Evolutionary conservation across 2,329 filamentous ascomycete species (phyloP).

Genomic region (Phialophora macrospora): DNA sequence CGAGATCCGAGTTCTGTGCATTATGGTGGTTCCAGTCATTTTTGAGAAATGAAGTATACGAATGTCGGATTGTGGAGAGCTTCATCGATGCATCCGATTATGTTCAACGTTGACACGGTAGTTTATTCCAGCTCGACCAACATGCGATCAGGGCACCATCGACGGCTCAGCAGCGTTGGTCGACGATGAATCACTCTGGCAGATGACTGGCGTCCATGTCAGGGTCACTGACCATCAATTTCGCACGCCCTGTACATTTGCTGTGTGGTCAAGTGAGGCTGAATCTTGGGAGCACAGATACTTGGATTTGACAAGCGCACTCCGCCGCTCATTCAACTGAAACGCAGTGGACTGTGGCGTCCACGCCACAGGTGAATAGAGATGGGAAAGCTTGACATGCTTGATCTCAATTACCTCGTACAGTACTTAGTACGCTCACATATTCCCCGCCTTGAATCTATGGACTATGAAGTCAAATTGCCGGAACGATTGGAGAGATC

Average conservation of each 20-base stretch:
- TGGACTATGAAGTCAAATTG: not conserved
- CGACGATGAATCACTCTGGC: not conserved
- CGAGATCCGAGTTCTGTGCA: not conserved
- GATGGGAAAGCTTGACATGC: not conserved
- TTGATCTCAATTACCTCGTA: no score
- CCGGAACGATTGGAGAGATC: not conserved
- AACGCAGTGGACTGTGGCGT: slow-evolving; percentile 10
- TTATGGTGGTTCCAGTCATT: not conserved
- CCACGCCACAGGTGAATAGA: slow-evolving; percentile 12
- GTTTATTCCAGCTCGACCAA: not conserved
- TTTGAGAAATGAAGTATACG: not conserved
- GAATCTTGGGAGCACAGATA: no score
- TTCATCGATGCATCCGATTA: not conserved
- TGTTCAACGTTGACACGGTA: not conserved
- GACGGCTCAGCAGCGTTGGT: not conserved
- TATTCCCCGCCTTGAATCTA: not conserved
- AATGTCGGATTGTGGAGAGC: not conserved
- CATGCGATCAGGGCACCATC: not conserved
- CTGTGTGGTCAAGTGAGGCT: no score
- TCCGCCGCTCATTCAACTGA: not conserved
- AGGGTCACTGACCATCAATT: no score
- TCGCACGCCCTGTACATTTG: no score
- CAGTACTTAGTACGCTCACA: no score
- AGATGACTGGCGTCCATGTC: no score
- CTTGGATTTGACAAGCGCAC: no score